These are phyloP conservation scores for Xylariaceae sp. DNA, from an alignment of 2,329 filamentous ascomycete genomes.

Conservation along the genomic window DNA sequence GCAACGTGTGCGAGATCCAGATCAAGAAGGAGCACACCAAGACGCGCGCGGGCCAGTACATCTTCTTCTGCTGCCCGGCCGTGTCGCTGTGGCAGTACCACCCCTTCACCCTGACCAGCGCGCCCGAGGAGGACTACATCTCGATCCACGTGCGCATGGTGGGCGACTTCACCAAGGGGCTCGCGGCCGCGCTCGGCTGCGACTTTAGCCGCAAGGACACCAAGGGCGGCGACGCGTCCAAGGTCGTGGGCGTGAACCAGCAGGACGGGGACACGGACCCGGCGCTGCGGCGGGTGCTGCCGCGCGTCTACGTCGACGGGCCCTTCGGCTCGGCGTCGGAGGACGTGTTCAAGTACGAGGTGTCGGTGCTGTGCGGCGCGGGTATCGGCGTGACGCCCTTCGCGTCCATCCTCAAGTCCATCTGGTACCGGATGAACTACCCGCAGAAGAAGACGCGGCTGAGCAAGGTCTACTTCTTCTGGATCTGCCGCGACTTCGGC, in stretches of 20 bases:
- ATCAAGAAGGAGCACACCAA: conserved; percentile 86
- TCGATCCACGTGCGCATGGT: conserved; percentile 77
- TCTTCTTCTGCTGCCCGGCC: conserved; percentile 81
- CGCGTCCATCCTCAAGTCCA: conserved; percentile 80
- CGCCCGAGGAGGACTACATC: conserved; percentile 84
- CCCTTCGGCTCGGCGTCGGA: conserved; percentile 82
- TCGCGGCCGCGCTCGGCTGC: conserved; percentile 67
- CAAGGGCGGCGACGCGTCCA: conserved; percentile 49
- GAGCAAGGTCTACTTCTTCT: conserved; percentile 87
- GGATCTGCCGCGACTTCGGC: conserved; percentile 82
- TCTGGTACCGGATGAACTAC: conserved; percentile 92
- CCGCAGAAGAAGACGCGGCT: conserved; percentile 71
- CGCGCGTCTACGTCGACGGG: conserved; percentile 74
- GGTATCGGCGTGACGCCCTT: conserved; percentile 84
- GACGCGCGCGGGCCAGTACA: conserved; percentile 76
- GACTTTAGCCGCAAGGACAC: conserved; percentile 54
- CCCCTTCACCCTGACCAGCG: conserved; percentile 78
- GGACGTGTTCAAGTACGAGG: conserved; percentile 84
- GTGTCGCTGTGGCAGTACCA: conserved; percentile 86
- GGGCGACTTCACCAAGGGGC: conserved; percentile 70
- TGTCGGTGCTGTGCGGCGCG: conserved; percentile 70
- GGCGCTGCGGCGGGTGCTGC: conserved; percentile 63
- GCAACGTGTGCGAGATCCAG: conserved; percentile 84
- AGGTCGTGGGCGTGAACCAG: conserved; percentile 61
- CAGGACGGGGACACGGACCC: conserved; percentile 57